phyloP scores from a whole-genome alignment of 345 rosid species.

The Draba incana region DNA sequence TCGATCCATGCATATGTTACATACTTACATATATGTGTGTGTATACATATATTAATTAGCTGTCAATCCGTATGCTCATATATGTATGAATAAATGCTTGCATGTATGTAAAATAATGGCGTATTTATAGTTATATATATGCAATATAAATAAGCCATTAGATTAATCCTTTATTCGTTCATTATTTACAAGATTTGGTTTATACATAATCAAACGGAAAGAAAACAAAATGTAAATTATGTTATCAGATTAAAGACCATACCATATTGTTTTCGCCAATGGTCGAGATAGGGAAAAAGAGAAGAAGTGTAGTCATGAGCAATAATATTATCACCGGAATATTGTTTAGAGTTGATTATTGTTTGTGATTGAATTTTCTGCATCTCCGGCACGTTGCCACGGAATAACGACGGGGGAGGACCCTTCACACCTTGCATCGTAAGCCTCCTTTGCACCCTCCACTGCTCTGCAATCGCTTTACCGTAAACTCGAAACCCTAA shows the following conservation, averaged over 20 bases:
- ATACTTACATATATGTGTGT: neutral
- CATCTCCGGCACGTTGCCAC: slow-evolving; percentile 76
- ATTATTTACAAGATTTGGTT: slow-evolving; percentile 3
- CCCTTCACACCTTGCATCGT: slow-evolving; percentile 67
- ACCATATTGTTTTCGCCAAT: slow-evolving; percentile 83
- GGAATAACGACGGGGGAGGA: slow-evolving; percentile 59
- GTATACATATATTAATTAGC: slow-evolving; percentile 2
- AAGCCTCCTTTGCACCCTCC: slow-evolving; percentile 49
- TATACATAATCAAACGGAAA: neutral
- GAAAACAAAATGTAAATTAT: neutral
- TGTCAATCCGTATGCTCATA: slow-evolving; percentile 21
- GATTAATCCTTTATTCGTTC: neutral
- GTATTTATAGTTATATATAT: neutral
- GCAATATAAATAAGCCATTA: no score
- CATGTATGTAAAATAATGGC: slow-evolving; percentile 14
- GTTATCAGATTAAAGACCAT: slow-evolving; percentile 15
- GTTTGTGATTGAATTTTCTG: slow-evolving; percentile 49
- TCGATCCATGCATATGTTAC: slow-evolving; percentile 27
- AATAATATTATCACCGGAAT: slow-evolving; percentile 43
- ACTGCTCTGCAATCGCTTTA: slow-evolving; percentile 34
- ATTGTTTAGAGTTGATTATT: slow-evolving; percentile 20
- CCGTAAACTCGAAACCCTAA: slow-evolving; percentile 37
- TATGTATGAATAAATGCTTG: neutral
- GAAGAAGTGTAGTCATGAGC: slow-evolving; percentile 76
- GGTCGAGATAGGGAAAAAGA: slow-evolving; percentile 74